Percentiles rank a stretch among this genome's conserved stretches.
Evolutionary conservation across 179 eudicot species (phyloP).

Genomic region (Heliamphora pulchella): DNA sequence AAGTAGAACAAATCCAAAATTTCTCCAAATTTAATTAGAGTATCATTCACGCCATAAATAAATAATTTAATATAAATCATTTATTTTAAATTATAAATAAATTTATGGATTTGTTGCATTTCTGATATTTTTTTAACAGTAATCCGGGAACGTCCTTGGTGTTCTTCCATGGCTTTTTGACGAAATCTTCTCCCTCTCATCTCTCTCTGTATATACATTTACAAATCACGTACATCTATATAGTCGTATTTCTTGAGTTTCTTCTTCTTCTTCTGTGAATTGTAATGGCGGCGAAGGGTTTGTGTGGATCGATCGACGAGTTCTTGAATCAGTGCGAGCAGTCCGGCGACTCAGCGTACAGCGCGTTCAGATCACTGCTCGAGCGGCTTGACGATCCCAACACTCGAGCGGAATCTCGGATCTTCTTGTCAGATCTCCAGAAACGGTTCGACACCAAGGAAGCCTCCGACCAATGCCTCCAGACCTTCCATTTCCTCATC

Average conservation of each 20-base stretch:
- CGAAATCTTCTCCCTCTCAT: not conserved
- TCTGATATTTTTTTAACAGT: too few species aligned
- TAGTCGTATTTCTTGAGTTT: too few species aligned
- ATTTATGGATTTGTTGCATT: too few species aligned
- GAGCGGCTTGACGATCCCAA: conserved; percentile 73
- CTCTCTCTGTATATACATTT: not conserved
- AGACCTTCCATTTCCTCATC: conserved; percentile 75
- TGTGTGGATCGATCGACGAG: conserved; percentile 41
- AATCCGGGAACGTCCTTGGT: too few species aligned
- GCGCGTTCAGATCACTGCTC: conserved; percentile 56
- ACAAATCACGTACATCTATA: not conserved
- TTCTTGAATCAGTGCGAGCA: conserved; percentile 60
- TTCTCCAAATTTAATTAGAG: too few species aligned
- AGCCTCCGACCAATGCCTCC: conserved; percentile 45
- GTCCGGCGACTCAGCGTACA: conserved; percentile 88
- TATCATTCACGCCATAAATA: too few species aligned
- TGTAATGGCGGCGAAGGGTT: conserved; percentile 28
- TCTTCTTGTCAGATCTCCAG: conserved; percentile 58
- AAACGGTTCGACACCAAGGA: conserved; percentile 40
- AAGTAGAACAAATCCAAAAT: too few species aligned
- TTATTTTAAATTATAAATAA: too few species aligned
- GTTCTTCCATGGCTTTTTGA: too few species aligned
- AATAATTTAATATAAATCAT: too few species aligned
- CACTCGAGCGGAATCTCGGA: conserved; percentile 62
- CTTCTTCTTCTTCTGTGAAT: not conserved